Percentiles rank a stretch among this genome's conserved stretches.
phyloP scores from a whole-genome alignment of 1,139 yeast genomes.

The Tardiomyces blankii region DNA sequence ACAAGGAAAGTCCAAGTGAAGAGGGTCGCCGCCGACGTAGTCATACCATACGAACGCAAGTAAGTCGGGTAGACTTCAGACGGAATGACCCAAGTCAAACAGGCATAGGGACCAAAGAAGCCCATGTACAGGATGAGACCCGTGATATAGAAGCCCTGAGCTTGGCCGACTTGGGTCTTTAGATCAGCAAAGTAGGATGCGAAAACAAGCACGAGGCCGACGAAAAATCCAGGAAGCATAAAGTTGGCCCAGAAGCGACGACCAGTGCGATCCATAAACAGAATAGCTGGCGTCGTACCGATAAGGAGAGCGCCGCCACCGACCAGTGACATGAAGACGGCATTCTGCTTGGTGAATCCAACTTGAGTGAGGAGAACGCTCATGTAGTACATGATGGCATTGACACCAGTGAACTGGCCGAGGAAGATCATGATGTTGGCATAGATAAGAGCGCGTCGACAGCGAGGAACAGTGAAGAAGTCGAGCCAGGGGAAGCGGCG shows the following conservation, averaged over 20 bases:
- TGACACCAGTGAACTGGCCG: conserved; percentile 91
- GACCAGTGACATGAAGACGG: conserved; percentile 76
- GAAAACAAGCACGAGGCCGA: conserved; percentile 54
- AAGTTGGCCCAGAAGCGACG: conserved; percentile 41
- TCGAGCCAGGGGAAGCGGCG: conserved; percentile 3
- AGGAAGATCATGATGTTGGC: conserved; percentile 77
- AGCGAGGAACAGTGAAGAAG: conserved; percentile 26
- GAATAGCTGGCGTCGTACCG: conserved; percentile 76
- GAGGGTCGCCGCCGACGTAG: conserved; percentile 58
- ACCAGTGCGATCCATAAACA: conserved; percentile 71
- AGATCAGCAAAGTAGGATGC: conserved; percentile 47
- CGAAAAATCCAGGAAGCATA: conserved; percentile 56
- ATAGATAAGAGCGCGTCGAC: conserved; percentile 60
- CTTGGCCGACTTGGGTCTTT: conserved; percentile 28
- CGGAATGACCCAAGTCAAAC: not conserved
- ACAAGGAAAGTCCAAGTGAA: conserved; percentile 77
- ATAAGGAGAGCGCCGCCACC: conserved; percentile 73
- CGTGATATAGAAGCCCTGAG: conserved; percentile 52
- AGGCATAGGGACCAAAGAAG: conserved; percentile 60
- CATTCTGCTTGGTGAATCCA: conserved; percentile 47
- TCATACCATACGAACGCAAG: conserved; percentile 75
- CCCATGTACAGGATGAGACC: conserved; percentile 68
- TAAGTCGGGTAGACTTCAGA: conserved; percentile 83
- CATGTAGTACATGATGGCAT: conserved; percentile 69
- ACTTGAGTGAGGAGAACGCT: conserved; percentile 49